These are phyloP conservation scores for Paraphaeosphaeria sporulosa DNA, from an alignment of 2,329 filamentous ascomycete genomes.

Conservation along the genomic window DNA sequence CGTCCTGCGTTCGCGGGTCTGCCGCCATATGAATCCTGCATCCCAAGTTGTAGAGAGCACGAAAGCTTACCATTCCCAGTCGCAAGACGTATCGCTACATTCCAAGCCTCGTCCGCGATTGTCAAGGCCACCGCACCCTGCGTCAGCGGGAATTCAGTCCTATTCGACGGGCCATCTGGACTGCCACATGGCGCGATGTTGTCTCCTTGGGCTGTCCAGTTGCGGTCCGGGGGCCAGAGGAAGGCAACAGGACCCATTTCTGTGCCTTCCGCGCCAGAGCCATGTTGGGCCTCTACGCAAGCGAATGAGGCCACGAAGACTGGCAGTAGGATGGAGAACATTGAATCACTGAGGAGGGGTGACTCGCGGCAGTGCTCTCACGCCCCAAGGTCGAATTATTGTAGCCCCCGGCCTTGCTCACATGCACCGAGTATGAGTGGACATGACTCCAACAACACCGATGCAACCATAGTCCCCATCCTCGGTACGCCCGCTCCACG, in stretches of 20 bases:
- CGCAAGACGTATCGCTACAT: conserved; percentile 63
- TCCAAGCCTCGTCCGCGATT: conserved; percentile 65
- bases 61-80: conserved; percentile 56
- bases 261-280: conserved; percentile 36
- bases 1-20: conserved; percentile 45
- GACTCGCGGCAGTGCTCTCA: background rate
- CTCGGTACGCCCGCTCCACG: background rate
- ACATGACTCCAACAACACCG: background rate
- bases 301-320: background rate
- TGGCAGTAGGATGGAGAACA: conserved; percentile 9
- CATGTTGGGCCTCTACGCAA: conserved; percentile 30
- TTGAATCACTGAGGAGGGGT: background rate
- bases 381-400: conserved; percentile 2
- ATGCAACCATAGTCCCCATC: background rate
- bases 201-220: conserved; percentile 63
- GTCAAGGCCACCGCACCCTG: conserved; percentile 64
- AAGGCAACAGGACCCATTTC: conserved; percentile 66
- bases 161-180: conserved; percentile 54
- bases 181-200: conserved; percentile 67
- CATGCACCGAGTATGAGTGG: background rate
- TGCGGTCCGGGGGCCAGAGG: conserved; percentile 66
- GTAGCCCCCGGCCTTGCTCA: background rate
- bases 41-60: background rate
- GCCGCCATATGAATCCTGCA: background rate
- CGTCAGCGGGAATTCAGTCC: conserved; percentile 65